Evolutionary conservation across 306 rosid genomes (phyloP).

Genomic region (Quillaja saponaria): DNA sequence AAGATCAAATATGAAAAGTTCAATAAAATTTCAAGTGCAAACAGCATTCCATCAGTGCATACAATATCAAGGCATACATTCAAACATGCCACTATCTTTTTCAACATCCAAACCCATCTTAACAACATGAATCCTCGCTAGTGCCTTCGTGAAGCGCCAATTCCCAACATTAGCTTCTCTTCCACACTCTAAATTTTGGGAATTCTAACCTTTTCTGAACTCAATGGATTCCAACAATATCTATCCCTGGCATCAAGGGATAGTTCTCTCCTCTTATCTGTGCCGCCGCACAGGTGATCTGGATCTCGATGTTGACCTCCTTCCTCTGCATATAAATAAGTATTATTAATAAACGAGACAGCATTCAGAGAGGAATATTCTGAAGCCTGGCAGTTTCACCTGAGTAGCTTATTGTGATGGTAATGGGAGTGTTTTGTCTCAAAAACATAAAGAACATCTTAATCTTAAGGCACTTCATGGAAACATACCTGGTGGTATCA

Average conservation of each 20-base stretch:
- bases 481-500: constrained; percentile 82
- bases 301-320: constrained; percentile 92
- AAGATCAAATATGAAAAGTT: too few relatives aligned
- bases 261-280: constrained; percentile 49
- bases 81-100: too few relatives aligned
- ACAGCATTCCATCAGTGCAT: too few relatives aligned
- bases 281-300: constrained; percentile 75
- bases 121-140: constrained; percentile 27
- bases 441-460: constrained; percentile 58
- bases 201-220: not conserved
- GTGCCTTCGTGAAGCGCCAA: not conserved
- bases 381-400: constrained; percentile 63
- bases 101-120: constrained; percentile 18
- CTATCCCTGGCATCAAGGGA: not conserved
- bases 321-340: constrained; percentile 60
- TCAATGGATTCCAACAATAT: constrained; percentile 18
- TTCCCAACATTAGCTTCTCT: constrained; percentile 22
- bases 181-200: constrained; percentile 11
- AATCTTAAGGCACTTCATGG: constrained; percentile 48
- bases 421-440: constrained; percentile 58
- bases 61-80: too few relatives aligned
- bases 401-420: constrained; percentile 63
- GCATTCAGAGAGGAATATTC: constrained; percentile 28
- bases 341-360: constrained; percentile 31
- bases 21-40: too few relatives aligned